Evolutionary conservation across 805 yeast genomes (phyloP).

Genomic region (Kuraishia floccosa): DNA sequence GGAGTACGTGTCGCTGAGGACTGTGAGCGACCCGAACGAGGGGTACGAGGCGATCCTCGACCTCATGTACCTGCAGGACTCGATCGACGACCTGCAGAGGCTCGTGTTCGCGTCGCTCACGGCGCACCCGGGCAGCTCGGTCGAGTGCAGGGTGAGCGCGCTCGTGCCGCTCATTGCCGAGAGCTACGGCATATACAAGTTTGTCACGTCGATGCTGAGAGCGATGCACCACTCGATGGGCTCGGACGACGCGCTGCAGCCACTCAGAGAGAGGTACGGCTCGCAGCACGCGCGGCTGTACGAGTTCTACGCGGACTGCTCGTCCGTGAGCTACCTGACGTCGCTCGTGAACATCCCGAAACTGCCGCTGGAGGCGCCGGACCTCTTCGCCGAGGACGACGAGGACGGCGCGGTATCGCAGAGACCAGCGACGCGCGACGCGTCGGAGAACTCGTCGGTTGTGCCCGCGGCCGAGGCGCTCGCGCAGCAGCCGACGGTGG

Average conservation of each 20-base stretch:
- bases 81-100: conserved; percentile 67
- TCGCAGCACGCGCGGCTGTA: conserved; percentile 60
- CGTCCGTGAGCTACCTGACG: conserved; percentile 70
- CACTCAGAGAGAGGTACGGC: conserved; percentile 59
- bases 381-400: conserved; percentile 35
- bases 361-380: conserved; percentile 48
- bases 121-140: conserved; percentile 39
- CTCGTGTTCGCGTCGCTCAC: conserved; percentile 63
- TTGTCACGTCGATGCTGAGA: conserved; percentile 80
- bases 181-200: conserved; percentile 86
- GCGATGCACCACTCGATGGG: conserved; percentile 71
- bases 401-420: conserved; percentile 21
- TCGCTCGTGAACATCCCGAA: conserved; percentile 74
- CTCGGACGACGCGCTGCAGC: conserved; percentile 54
- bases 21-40: conserved; percentile 89
- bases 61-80: conserved; percentile 76
- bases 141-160: conserved; percentile 76
- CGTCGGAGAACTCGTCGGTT: conserved; percentile 13
- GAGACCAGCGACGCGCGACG: conserved; percentile 10
- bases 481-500: conserved; percentile 41
- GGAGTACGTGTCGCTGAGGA: conserved; percentile 79
- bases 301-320: conserved; percentile 85
- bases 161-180: conserved; percentile 86
- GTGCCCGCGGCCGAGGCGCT: conserved; percentile 35
- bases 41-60: conserved; percentile 87